Evolutionary conservation across 2,329 filamentous ascomycete species (phyloP).

Genomic region (Huntiella abstrusa): DNA sequence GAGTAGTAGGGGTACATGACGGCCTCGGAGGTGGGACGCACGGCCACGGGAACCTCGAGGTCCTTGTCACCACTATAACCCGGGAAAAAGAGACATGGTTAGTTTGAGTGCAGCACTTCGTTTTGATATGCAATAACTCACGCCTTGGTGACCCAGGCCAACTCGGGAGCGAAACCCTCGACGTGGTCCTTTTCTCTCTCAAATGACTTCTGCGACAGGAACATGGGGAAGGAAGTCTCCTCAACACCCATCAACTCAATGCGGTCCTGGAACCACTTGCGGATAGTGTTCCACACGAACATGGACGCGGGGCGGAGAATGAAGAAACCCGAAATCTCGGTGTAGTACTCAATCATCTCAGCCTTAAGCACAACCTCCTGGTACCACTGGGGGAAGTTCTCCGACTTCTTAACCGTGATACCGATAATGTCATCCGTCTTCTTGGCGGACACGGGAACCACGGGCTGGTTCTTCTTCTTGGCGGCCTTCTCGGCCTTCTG

Average conservation of each 20-base stretch:
- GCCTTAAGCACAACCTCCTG: constrained; percentile 94
- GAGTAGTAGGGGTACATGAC: constrained; percentile 95
- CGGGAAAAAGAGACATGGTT: neutral
- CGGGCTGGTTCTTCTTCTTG: constrained; percentile 33
- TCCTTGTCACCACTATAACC: constrained; percentile 61
- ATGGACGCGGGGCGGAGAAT: constrained; percentile 60
- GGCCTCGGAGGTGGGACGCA: constrained; percentile 50
- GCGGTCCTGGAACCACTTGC: constrained; percentile 47
- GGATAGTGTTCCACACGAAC: constrained; percentile 48
- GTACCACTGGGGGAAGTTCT: constrained; percentile 90
- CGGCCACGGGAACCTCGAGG: constrained; percentile 60
- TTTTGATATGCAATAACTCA: constrained; percentile 22
- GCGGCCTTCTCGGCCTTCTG: constrained; percentile 44
- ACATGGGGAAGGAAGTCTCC: constrained; percentile 93
- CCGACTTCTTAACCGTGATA: constrained; percentile 68
- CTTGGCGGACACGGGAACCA: constrained; percentile 37
- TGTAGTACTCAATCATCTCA: constrained; percentile 93
- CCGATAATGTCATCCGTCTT: constrained; percentile 57
- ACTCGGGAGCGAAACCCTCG: constrained; percentile 90
- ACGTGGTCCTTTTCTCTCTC: constrained; percentile 86
- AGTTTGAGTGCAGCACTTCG: constrained; percentile 1
- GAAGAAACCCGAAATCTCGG: constrained; percentile 88
- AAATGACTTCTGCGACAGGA: constrained; percentile 79
- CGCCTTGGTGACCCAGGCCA: constrained; percentile 77
- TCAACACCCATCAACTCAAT: constrained; percentile 88